Conservation (phyloP, 192 early-diverging fungal species). For the Hyaloraphidium curvatum region DNA sequence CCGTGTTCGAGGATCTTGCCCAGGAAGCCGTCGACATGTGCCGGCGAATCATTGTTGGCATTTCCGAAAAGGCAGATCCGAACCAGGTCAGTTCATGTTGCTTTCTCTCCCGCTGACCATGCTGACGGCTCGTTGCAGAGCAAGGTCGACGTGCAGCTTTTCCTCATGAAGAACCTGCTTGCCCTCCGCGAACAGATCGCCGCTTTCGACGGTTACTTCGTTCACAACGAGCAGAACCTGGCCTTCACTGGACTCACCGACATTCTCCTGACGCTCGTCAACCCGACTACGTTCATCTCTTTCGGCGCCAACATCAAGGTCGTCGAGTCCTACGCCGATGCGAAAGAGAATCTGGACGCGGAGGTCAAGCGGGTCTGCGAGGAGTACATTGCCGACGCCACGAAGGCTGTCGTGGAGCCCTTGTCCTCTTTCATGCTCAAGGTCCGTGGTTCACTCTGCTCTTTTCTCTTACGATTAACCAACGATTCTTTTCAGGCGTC, state of each 20-base stretch:
- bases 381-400: constrained; percentile 49
- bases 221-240: constrained; percentile 45
- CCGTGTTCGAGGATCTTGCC: constrained; percentile 70
- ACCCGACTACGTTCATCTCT: constrained; percentile 17
- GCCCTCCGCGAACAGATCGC: constrained; percentile 64
- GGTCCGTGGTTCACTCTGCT: constrained; percentile 14
- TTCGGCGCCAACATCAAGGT: constrained; percentile 24
- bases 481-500: constrained; percentile 11
- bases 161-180: constrained; percentile 72
- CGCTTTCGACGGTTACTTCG: constrained; percentile 53
- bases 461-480: neutral
- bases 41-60: constrained; percentile 28
- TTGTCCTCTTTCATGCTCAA: constrained; percentile 44
- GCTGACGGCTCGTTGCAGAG: constrained; percentile 18
- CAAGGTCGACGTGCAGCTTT: constrained; percentile 50
- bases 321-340: constrained; percentile 18
- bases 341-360: constrained; percentile 34
- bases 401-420: constrained; percentile 38
- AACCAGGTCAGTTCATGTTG: constrained; percentile 20
- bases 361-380: constrained; percentile 55
- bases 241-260: constrained; percentile 26
- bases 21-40: constrained; percentile 66
- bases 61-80: constrained; percentile 21
- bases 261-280: constrained; percentile 13
- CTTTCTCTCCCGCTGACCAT: neutral